phyloP scores from a whole-genome alignment of 2,329 filamentous ascomycete genomes.

The Emmonsia crescens region DNA sequence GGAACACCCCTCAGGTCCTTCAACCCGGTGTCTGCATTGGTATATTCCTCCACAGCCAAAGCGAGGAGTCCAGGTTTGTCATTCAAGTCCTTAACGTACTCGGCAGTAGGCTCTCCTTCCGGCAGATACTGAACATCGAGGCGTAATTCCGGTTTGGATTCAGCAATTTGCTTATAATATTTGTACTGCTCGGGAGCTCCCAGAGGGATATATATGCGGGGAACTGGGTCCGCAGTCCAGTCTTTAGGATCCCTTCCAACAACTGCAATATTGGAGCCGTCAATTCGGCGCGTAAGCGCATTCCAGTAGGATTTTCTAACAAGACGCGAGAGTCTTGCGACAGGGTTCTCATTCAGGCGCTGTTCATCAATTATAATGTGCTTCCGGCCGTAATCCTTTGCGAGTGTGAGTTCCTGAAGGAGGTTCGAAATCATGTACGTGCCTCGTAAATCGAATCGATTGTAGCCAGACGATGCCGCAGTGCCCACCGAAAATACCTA shows the following conservation, averaged over 20 bases:
- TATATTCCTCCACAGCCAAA: slow-evolving; percentile 71
- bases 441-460: slow-evolving; percentile 80
- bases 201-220: slow-evolving; percentile 79
- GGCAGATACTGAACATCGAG: slow-evolving; percentile 73
- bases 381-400: slow-evolving; percentile 80
- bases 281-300: slow-evolving; percentile 77
- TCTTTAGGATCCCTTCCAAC: slow-evolving; percentile 89
- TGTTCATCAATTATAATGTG: slow-evolving; percentile 86
- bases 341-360: slow-evolving; percentile 88
- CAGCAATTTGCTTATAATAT: slow-evolving; percentile 75
- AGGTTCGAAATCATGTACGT: slow-evolving; percentile 97
- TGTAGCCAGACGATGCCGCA: slow-evolving; percentile 72
- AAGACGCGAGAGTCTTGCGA: slow-evolving; percentile 72
- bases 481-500: slow-evolving; percentile 75
- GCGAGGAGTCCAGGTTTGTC: slow-evolving; percentile 79
- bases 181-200: slow-evolving; percentile 79
- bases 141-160: slow-evolving; percentile 68
- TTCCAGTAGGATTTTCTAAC: slow-evolving; percentile 92
- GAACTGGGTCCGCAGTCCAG: slow-evolving; percentile 80
- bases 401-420: slow-evolving; percentile 84
- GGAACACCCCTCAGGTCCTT: slow-evolving; percentile 68
- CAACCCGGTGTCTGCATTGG: slow-evolving; percentile 56
- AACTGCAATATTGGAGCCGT: slow-evolving; percentile 66
- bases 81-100: slow-evolving; percentile 74
- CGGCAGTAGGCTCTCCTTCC: slow-evolving; percentile 60